Evolutionary conservation across 1,139 yeast species (phyloP), one percentile per base, ranked within the genome.

Genomic region (Yamadazyma trypodendri): DNA sequence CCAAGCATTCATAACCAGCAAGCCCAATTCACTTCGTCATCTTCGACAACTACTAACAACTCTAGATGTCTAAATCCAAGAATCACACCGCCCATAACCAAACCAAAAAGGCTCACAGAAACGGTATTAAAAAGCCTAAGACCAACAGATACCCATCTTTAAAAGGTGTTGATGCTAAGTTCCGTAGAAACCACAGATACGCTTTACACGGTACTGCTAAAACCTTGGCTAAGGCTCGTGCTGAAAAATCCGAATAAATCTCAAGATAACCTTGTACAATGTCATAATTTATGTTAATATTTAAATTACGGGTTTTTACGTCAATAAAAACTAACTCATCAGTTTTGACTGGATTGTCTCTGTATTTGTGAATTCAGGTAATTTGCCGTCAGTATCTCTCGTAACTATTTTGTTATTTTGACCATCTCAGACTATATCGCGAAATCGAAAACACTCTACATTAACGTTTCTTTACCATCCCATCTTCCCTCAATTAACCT

Each of bases 61-160:
- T 41, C 14, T 44, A 48, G 50, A 89, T 90, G 97, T 71, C 97
- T 75, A 90, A 90, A 81, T 89, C 97, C 60, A 92, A 92, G 96
- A 92, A 92, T 80, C 98, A 92, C 75, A 92, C 98, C 78, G 90
- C 90, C 79, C 98, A 92, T 80, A 92, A 92, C 95, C 97, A 92
- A 77, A 87, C 86, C 89, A 85, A 77, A 73, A 92, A 92, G 95
- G 97, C 97, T 67, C 98, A 92, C 96, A 90, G 83, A 74, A 92
- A 92, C 87, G 98, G 98, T 79, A 92, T 92, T 80, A 92, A 90
- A 87, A 92, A 90, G 90, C 96, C 97, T 64, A 85, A 79, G 82
- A 84, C 96, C 68, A 75, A 81, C 95, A 90, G 87, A 81, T 88
- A 90, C 83, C 96, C 97, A 60, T 89, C 97, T 55, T 81, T 88